phyloP scores from a whole-genome alignment of 441 rosid genomes.

The Bruguiera hainesii region DNA sequence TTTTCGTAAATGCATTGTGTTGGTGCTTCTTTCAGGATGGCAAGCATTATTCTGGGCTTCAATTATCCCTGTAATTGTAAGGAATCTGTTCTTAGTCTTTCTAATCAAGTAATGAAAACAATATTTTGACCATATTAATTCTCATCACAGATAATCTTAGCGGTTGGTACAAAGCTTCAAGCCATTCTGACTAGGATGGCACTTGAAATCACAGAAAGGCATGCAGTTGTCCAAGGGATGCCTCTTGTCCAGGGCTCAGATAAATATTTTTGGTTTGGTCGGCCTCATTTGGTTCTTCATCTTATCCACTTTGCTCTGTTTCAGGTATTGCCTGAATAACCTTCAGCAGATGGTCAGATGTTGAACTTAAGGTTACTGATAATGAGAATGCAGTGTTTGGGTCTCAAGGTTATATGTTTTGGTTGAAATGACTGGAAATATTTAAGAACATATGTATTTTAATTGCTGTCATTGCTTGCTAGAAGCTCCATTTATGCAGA shows the following conservation, averaged over 20 bases:
- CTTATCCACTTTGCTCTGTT: conserved; percentile 86
- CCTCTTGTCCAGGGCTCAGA: conserved; percentile 93
- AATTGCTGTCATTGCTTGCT: neutral
- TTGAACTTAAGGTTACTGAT: neutral
- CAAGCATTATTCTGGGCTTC: conserved; percentile 55
- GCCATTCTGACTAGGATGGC: conserved; percentile 88
- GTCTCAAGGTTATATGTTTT: neutral
- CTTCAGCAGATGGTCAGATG: neutral
- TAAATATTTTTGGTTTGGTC: conserved; percentile 73
- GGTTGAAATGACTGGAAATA: too few species aligned
- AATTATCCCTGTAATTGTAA: conserved; percentile 68
- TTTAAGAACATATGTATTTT: neutral
- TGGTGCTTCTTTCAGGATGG: conserved; percentile 61
- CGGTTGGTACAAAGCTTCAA: conserved; percentile 90
- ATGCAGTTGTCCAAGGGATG: conserved; percentile 95
- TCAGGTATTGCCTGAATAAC: conserved; percentile 46
- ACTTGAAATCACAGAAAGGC: conserved; percentile 79
- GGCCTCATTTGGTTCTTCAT: conserved; percentile 70
- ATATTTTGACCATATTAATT: conserved; percentile 16
- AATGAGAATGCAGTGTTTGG: neutral
- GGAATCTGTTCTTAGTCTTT: conserved; percentile 21
- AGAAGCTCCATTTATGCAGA: neutral
- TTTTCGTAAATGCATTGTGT: neutral
- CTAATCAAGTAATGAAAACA: neutral
- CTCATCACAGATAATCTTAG: conserved; percentile 65